Percentiles rank a stretch among this genome's conserved stretches.
These are phyloP conservation scores for Solanum gracilifrons DNA, from an alignment of 257 asterid species.

Conservation along the genomic window DNA sequence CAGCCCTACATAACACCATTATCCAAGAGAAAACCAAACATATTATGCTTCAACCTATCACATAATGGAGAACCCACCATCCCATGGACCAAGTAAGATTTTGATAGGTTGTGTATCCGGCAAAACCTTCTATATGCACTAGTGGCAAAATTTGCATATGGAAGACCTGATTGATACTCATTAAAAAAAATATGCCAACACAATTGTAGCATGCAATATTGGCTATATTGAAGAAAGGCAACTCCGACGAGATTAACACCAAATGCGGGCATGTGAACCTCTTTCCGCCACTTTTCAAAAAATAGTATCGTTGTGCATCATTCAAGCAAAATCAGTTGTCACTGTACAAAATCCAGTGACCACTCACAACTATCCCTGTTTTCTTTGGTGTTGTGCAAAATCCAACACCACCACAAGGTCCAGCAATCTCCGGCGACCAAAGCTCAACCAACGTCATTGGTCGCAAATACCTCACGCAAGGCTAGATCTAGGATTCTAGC, in stretches of 20 bases:
- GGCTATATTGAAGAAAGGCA: not conserved
- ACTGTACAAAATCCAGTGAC: not conserved
- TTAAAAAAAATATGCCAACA: not conserved
- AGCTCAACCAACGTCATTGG: not conserved
- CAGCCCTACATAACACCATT: not conserved
- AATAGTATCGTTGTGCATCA: not conserved
- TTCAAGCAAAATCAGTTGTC: not conserved
- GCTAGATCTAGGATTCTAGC: not conserved
- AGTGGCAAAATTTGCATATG: not conserved
- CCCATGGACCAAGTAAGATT: not conserved
- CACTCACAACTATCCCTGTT: not conserved
- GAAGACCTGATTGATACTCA: not conserved
- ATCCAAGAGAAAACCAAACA: not conserved
- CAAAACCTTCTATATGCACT: not conserved
- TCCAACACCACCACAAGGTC: not conserved
- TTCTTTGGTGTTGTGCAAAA: not conserved
- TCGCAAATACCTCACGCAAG: not conserved
- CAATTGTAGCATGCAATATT: not conserved
- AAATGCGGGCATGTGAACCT: not conserved
- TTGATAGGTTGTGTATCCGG: not conserved
- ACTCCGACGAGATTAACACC: not conserved
- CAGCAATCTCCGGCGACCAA: not conserved
- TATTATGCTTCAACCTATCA: not conserved
- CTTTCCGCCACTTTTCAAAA: not conserved
- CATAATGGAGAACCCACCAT: not conserved